Conservation (phyloP, 257 asterid genomes). For the Solanum infundibuliforme region DNA sequence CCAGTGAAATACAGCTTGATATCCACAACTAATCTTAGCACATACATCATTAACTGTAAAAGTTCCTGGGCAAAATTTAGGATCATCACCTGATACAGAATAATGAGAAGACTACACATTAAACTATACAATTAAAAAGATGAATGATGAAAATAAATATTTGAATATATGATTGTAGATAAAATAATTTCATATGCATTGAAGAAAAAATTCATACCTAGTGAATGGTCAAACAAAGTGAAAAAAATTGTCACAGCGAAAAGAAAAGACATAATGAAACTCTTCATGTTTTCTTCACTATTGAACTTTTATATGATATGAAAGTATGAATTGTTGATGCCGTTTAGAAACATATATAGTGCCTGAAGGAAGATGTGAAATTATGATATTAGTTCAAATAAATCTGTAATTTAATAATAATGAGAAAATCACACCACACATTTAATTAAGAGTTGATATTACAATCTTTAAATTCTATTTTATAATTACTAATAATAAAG, state of each 20-base stretch:
- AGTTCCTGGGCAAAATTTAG: background rate
- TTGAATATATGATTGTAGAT: background rate
- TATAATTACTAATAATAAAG: no score
- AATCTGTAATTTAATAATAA: background rate
- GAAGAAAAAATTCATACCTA: background rate
- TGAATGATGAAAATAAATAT: background rate
- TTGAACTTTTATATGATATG: background rate
- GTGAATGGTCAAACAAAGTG: background rate
- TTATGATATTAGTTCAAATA: background rate
- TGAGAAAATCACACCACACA: background rate
- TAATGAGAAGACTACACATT: background rate
- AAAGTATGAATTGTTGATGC: background rate
- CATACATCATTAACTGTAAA: background rate
- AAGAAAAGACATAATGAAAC: background rate
- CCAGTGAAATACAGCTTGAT: background rate
- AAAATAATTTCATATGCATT: background rate
- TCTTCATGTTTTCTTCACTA: background rate
- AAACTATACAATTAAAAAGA: background rate
- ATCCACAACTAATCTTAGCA: background rate
- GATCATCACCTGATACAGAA: background rate
- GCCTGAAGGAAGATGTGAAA: no score
- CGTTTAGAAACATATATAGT: no score
- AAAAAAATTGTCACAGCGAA: background rate
- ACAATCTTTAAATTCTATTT: no score
- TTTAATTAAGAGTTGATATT: no score